phyloP scores from a whole-genome alignment of 108 stramenopile species.

The Phaeodactylum tricornutum region DNA sequence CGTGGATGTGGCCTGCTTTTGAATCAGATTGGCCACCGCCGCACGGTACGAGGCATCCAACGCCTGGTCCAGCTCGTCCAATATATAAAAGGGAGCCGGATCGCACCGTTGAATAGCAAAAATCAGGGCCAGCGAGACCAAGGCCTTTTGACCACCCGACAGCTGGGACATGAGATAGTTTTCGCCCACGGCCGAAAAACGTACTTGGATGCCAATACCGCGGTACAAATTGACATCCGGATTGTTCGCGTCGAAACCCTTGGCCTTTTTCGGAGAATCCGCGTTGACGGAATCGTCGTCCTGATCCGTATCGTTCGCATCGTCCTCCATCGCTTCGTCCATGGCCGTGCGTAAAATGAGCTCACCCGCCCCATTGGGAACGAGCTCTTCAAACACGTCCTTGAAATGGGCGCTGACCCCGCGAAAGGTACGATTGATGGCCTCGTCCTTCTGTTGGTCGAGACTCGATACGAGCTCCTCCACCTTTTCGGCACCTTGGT shows the following conservation, averaged over 20 bases:
- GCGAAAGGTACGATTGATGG: conserved; percentile 95
- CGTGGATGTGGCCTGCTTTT: conserved; percentile 78
- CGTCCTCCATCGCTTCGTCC: conserved; percentile 50
- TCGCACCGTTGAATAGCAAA: conserved; percentile 99
- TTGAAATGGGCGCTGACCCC: conserved; percentile 95
- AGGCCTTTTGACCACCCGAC: conserved; percentile 98
- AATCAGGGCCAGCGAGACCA: conserved; percentile 97
- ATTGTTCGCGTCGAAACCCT: conserved; percentile 25
- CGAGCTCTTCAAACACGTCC: conserved; percentile 95
- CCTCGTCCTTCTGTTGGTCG: conserved; percentile 98
- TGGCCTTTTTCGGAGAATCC: conserved; percentile 14
- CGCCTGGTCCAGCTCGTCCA: conserved; percentile 98
- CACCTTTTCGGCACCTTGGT: conserved; percentile 83
- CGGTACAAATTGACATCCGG: conserved; percentile 80
- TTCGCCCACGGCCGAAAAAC: conserved; percentile 85
- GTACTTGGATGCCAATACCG: conserved; percentile 87
- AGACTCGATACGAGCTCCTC: conserved; percentile 89
- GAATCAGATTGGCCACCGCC: conserved; percentile 92
- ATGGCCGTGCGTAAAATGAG: conserved; percentile 86
- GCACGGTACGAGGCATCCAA: conserved; percentile 93
- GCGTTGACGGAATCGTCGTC: conserved; percentile 18
- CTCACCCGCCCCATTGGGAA: conserved; percentile 90
- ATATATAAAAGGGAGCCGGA: conserved; percentile 98
- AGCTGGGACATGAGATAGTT: conserved; percentile 90
- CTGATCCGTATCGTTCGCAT: conserved; percentile 29